Evolutionary conservation across 345 rosid genomes (phyloP).

Genomic region (Reutealis trisperma): DNA sequence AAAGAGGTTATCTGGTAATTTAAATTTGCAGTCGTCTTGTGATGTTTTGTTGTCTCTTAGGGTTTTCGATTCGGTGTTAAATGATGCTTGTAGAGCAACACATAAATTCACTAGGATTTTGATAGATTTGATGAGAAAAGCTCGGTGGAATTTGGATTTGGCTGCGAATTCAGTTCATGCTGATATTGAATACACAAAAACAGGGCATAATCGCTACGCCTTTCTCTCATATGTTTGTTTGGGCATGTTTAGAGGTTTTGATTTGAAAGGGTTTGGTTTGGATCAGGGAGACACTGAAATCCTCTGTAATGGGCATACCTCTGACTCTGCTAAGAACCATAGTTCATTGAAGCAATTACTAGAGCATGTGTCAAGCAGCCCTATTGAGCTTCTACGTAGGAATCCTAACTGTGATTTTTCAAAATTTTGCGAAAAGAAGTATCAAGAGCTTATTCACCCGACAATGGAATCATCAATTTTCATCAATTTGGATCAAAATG

Average conservation of each 20-base stretch:
- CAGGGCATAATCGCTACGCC: conserved; percentile 62
- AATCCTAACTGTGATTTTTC: conserved; percentile 65
- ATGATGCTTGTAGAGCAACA: conserved; percentile 62
- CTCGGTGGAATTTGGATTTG: conserved; percentile 91
- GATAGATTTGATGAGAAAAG: conserved; percentile 76
- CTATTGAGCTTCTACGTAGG: conserved; percentile 75
- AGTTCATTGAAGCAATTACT: conserved; percentile 60
- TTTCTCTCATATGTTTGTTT: conserved; percentile 77
- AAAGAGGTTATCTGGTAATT: conserved; percentile 50
- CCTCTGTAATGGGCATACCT: conserved; percentile 34
- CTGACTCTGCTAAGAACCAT: conserved; percentile 27
- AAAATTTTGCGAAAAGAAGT: conserved; percentile 83
- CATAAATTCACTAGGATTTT: conserved; percentile 68
- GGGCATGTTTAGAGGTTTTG: conserved; percentile 79
- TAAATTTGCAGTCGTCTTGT: conserved; percentile 37
- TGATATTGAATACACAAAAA: conserved; percentile 53
- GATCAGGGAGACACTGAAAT: conserved; percentile 29
- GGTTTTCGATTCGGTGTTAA: conserved; percentile 65
- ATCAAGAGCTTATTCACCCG: conserved; percentile 81
- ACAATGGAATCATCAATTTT: conserved; percentile 90
- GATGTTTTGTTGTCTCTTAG: conserved; percentile 62
- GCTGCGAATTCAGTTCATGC: conserved; percentile 67
- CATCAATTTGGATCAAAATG: conserved; percentile 62
- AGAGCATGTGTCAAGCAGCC: conserved; percentile 74
- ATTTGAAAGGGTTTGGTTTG: conserved; percentile 48